Evolutionary conservation across 1,284 basidiomycete genomes (phyloP).

Genomic region (Pisolithus thermaeus): DNA sequence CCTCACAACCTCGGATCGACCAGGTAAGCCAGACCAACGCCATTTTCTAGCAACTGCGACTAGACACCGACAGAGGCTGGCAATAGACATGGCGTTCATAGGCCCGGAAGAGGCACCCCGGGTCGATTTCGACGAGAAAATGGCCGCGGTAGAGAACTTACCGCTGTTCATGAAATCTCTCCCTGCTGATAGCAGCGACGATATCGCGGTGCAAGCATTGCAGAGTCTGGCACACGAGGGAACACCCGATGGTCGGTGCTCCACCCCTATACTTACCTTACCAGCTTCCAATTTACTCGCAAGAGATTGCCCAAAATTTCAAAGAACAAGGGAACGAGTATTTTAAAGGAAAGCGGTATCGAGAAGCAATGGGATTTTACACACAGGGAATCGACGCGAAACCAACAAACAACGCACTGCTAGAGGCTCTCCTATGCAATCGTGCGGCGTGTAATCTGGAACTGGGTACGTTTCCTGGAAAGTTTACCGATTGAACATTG

Average conservation of each 20-base stretch:
- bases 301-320: slow-evolving; percentile 89
- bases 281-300: slow-evolving; percentile 3
- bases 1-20: too few relatives aligned
- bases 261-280: background rate
- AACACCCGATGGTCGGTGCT: slow-evolving; percentile 82
- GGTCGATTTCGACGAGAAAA: slow-evolving; percentile 37
- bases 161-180: slow-evolving; percentile 94
- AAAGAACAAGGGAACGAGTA: slow-evolving; percentile 96
- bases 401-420: slow-evolving; percentile 57
- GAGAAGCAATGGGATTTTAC: slow-evolving; percentile 89
- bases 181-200: slow-evolving; percentile 60
- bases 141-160: slow-evolving; percentile 49
- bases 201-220: slow-evolving; percentile 74
- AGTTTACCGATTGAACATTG: slow-evolving; percentile 1
- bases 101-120: slow-evolving; percentile 30
- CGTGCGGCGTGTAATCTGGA: slow-evolving; percentile 91
- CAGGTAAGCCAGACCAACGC: too few relatives aligned
- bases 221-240: slow-evolving; percentile 87
- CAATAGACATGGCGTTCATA: slow-evolving; percentile 12
- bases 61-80: background rate
- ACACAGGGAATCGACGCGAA: slow-evolving; percentile 84
- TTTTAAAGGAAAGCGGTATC: slow-evolving; percentile 80
- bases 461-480: slow-evolving; percentile 45
- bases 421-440: slow-evolving; percentile 79
- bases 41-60: too few relatives aligned